Percentiles rank a stretch among this genome's conserved stretches.
Evolutionary conservation across 495 filamentous ascomycete species (phyloP).

Genomic region (Penicillium salamii): DNA sequence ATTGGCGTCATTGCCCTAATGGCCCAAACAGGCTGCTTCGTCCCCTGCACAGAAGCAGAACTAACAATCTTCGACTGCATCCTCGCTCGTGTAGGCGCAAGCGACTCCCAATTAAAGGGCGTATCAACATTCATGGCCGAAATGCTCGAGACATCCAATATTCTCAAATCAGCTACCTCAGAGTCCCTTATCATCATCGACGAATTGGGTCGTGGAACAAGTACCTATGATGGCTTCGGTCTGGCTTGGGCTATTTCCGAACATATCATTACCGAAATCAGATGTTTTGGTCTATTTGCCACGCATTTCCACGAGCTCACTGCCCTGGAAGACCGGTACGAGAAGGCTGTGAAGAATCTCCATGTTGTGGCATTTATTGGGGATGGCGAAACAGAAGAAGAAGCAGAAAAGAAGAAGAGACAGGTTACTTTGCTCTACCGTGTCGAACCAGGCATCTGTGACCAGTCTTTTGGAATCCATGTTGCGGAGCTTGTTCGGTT

Average conservation of each 20-base stretch:
- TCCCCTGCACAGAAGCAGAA: slow-evolving; percentile 86
- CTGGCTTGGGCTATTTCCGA: slow-evolving; percentile 98
- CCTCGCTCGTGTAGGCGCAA: slow-evolving; percentile 91
- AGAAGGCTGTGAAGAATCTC: slow-evolving; percentile 79
- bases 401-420: slow-evolving; percentile 54
- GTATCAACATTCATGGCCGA: slow-evolving; percentile 99
- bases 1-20: slow-evolving; percentile 97
- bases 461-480: slow-evolving; percentile 97
- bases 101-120: slow-evolving; percentile 94
- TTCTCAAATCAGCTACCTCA: slow-evolving; percentile 91
- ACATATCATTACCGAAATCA: slow-evolving; percentile 92
- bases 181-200: slow-evolving; percentile 98
- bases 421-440: slow-evolving; percentile 97
- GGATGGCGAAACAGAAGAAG: slow-evolving; percentile 35
- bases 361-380: slow-evolving; percentile 96
- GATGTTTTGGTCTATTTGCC: slow-evolving; percentile 89
- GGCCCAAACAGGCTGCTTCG: slow-evolving; percentile 96
- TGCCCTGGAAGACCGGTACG: slow-evolving; percentile 77
- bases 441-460: slow-evolving; percentile 90
- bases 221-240: slow-evolving; percentile 97
- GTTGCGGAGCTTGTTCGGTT: slow-evolving; percentile 98
- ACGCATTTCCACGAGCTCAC: slow-evolving; percentile 99
- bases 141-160: slow-evolving; percentile 98
- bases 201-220: slow-evolving; percentile 96
- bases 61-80: slow-evolving; percentile 98